phyloP scores from a whole-genome alignment of 106 monocot genomes.

The Amphibolis antarctica region DNA sequence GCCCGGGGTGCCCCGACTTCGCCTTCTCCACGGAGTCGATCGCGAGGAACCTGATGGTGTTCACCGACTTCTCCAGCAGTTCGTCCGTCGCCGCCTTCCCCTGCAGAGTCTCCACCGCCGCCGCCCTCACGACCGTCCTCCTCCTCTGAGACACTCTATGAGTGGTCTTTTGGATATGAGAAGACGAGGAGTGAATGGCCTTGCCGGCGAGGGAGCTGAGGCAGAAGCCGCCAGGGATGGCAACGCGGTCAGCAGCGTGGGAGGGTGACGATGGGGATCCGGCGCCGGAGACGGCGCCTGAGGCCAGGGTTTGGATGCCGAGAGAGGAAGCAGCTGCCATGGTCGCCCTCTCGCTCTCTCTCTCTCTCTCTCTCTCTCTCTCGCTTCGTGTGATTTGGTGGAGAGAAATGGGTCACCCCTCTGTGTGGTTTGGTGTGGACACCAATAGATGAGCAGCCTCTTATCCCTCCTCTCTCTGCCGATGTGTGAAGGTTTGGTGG shows the following conservation, averaged over 20 bases:
- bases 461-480: neutral
- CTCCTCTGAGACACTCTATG: neutral
- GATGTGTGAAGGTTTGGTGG: neutral
- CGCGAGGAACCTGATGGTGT: conserved; percentile 83
- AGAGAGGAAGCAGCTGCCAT: conserved; percentile 48
- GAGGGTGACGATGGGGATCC: neutral
- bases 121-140: conserved; percentile 10
- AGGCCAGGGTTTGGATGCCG: conserved; percentile 30
- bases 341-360: conserved; percentile 5
- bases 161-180: neutral
- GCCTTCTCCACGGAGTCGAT: conserved; percentile 97
- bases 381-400: neutral
- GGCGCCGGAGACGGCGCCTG: conserved; percentile 23
- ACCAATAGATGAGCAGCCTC: neutral
- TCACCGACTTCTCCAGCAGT: conserved; percentile 80
- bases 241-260: conserved; percentile 11
- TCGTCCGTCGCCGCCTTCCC: conserved; percentile 27
- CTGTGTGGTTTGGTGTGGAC: too few species aligned
- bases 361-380: neutral
- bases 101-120: conserved; percentile 56
- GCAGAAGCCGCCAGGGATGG: conserved; percentile 15
- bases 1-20: conserved; percentile 89
- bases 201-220: conserved; percentile 25
- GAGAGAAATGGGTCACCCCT: neutral
- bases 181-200: conserved; percentile 11